These are phyloP conservation scores for Aspergillus awamori DNA, from an alignment of 2,329 filamentous ascomycete genomes.

Conservation along the genomic window DNA sequence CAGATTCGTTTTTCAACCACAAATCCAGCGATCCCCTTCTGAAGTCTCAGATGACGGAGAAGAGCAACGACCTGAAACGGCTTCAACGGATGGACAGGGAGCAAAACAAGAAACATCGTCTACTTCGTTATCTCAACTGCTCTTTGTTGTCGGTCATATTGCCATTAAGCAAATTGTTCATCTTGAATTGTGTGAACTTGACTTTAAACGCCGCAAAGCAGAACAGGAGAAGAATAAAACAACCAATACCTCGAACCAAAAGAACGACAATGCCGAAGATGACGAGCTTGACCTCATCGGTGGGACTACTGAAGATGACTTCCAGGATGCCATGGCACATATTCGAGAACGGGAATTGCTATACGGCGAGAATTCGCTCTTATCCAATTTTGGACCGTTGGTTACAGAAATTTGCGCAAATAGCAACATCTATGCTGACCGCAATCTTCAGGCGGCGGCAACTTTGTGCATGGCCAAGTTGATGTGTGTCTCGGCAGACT, in stretches of 20 bases:
- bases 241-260: conserved; percentile 47
- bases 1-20: conserved; percentile 70
- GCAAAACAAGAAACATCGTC: conserved; percentile 67
- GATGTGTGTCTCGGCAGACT: conserved; percentile 97
- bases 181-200: conserved; percentile 92
- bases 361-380: conserved; percentile 78
- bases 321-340: conserved; percentile 82
- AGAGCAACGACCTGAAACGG: conserved; percentile 39
- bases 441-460: conserved; percentile 86
- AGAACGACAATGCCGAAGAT: conserved; percentile 64
- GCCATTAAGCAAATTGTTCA: conserved; percentile 99
- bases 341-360: conserved; percentile 83
- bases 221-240: conserved; percentile 54
- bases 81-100: conserved; percentile 35
- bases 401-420: conserved; percentile 93
- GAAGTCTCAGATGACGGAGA: conserved; percentile 33
- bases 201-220: conserved; percentile 91
- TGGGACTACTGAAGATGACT: conserved; percentile 92
- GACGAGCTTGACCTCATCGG: conserved; percentile 96
- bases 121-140: conserved; percentile 79
- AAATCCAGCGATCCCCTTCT: conserved; percentile 32
- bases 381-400: conserved; percentile 88
- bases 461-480: conserved; percentile 95
- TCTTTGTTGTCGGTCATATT: conserved; percentile 94
- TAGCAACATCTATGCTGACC: conserved; percentile 88